Conservation (phyloP, 139 green algal species). For the Chlorella sp. region DNA sequence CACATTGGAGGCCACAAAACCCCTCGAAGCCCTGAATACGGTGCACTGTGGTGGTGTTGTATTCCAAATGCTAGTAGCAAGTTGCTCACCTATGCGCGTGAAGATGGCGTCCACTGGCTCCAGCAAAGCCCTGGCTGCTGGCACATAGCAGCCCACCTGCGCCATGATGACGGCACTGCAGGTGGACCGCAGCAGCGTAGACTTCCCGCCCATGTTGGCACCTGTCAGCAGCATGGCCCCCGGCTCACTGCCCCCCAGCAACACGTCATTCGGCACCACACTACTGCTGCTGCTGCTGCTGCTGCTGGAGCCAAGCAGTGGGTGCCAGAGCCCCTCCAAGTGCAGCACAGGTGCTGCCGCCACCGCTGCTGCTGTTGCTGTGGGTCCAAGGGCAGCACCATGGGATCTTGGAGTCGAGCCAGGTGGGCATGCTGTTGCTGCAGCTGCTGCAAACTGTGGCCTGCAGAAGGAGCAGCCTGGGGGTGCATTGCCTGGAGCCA, state of each 20-base stretch:
- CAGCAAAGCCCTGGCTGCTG: constrained; percentile 46
- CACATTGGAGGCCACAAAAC: neutral
- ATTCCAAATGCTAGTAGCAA: neutral
- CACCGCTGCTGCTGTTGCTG: constrained; percentile 2
- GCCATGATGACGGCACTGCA: constrained; percentile 80
- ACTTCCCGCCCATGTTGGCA: constrained; percentile 97
- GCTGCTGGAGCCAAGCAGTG: constrained; percentile 31
- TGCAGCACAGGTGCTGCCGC: too few species aligned
- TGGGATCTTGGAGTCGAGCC: neutral
- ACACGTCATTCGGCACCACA: constrained; percentile 53
- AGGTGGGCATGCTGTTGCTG: neutral
- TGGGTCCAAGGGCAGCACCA: neutral
- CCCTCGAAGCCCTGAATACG: neutral
- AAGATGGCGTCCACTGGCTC: constrained; percentile 69
- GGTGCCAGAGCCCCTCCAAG: constrained; percentile 51
- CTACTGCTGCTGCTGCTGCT: neutral
- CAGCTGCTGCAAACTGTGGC: constrained; percentile 32
- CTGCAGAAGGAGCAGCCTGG: constrained; percentile 47
- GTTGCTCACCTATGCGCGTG: constrained; percentile 75
- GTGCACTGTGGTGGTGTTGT: neutral
- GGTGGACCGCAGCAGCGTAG: constrained; percentile 81
- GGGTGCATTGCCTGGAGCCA: neutral
- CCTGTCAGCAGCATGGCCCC: constrained; percentile 64
- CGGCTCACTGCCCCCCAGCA: constrained; percentile 27
- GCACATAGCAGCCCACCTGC: constrained; percentile 79